phyloP scores from a whole-genome alignment of 108 stramenopile species.

The Skeletonema tropicum region DNA sequence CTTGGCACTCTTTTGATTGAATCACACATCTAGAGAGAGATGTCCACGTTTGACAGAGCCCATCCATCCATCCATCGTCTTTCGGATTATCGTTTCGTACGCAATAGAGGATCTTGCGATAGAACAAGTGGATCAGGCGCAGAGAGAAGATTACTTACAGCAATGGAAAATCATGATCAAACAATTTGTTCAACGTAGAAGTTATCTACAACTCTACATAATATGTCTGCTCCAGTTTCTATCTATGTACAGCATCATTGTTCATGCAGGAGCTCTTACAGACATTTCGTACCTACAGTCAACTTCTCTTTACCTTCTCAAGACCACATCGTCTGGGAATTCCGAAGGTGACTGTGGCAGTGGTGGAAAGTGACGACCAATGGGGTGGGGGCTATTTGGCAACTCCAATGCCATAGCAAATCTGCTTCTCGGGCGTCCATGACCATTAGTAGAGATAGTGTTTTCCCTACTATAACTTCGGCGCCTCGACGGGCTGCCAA shows the following conservation, averaged over 20 bases:
- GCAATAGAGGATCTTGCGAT: no score
- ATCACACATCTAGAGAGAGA: no score
- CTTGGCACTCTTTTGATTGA: no score
- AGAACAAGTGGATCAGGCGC: no score
- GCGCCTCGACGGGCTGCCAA: constrained; percentile 49
- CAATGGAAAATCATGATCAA: background rate
- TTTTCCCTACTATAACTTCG: constrained; percentile 57
- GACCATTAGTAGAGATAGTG: constrained; percentile 45
- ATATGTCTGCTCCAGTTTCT: background rate
- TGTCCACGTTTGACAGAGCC: no score
- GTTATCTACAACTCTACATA: background rate
- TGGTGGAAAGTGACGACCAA: constrained; percentile 15
- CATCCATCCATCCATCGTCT: no score
- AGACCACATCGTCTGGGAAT: constrained; percentile 24
- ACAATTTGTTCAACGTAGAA: background rate
- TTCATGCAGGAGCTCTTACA: background rate
- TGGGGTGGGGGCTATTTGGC: background rate
- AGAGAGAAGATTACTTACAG: no score
- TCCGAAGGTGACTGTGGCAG: constrained; percentile 31
- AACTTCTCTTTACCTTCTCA: background rate
- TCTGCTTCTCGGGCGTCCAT: constrained; percentile 53
- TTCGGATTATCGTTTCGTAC: no score
- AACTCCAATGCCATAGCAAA: constrained; percentile 16
- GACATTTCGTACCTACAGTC: background rate
- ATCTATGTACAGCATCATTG: background rate